phyloP scores from a whole-genome alignment of 2,329 filamentous ascomycete species.

The Paecilomyces sp. region DNA sequence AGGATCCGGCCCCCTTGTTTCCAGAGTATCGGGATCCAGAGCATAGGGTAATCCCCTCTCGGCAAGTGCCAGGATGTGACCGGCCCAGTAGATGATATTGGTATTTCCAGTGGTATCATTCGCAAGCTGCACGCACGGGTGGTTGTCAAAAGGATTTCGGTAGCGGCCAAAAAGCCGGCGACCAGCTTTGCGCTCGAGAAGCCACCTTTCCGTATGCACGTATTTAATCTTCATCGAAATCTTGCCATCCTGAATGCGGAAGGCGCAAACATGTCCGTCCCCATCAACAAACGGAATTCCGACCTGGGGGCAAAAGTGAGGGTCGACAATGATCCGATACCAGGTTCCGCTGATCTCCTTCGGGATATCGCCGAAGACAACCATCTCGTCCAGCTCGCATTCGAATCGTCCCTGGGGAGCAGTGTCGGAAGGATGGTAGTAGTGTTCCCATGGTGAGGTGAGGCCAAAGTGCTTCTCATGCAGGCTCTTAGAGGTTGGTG shows the following conservation, averaged over 20 bases:
- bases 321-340: conserved; percentile 47
- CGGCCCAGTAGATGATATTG: conserved; percentile 53
- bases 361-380: conserved; percentile 31
- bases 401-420: too few species aligned
- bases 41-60: conserved; percentile 48
- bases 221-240: neutral
- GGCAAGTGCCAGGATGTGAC: conserved; percentile 40
- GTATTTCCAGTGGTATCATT: conserved; percentile 44
- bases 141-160: conserved; percentile 11
- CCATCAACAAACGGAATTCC: neutral
- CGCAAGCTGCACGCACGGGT: conserved; percentile 29
- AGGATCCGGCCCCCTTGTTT: conserved; percentile 44
- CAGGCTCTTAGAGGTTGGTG: too few species aligned
- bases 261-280: neutral
- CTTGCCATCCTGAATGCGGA: neutral
- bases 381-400: too few species aligned
- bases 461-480: too few species aligned
- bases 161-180: too few species aligned
- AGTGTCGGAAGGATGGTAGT: too few species aligned
- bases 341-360: conserved; percentile 42
- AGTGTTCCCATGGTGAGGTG: too few species aligned
- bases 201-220: neutral
- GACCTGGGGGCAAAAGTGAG: conserved; percentile 22
- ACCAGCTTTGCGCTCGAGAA: conserved; percentile 12
- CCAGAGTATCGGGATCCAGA: conserved; percentile 41